These are phyloP conservation scores for Clitoria ternatea DNA, from an alignment of 306 rosid species.

Conservation along the genomic window DNA sequence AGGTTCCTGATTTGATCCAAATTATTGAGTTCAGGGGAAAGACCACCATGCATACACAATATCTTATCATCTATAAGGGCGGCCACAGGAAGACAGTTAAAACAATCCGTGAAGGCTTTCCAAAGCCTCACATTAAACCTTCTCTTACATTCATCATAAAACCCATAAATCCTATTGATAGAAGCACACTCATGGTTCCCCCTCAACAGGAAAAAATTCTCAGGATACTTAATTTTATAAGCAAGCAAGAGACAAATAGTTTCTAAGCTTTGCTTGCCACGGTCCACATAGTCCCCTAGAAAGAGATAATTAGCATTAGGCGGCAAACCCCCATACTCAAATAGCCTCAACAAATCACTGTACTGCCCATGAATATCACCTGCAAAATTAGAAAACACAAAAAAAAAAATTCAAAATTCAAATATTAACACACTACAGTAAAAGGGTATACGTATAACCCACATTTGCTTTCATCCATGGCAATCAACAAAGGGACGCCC, in stretches of 20 bases:
- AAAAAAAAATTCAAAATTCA: too few species aligned
- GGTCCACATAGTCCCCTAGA: slow-evolving; percentile 92
- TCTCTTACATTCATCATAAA: slow-evolving; percentile 91
- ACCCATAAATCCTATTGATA: slow-evolving; percentile 85
- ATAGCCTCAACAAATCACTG: slow-evolving; percentile 81
- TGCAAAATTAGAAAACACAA: too few species aligned
- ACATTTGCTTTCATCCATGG: slow-evolving; percentile 16
- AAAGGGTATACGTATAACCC: slow-evolving; percentile 1
- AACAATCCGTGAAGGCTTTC: slow-evolving; percentile 81
- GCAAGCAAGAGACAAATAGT: slow-evolving; percentile 93
- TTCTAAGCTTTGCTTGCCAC: slow-evolving; percentile 93
- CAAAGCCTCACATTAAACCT: slow-evolving; percentile 94
- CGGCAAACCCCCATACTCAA: slow-evolving; percentile 92
- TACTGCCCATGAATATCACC: slow-evolving; percentile 96
- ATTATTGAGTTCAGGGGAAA: slow-evolving; percentile 74
- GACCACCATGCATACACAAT: slow-evolving; percentile 98
- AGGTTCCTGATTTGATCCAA: slow-evolving; percentile 76
- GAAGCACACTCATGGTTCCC: slow-evolving; percentile 96
- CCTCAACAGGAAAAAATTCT: slow-evolving; percentile 88
- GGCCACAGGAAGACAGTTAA: slow-evolving; percentile 92
- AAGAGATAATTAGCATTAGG: slow-evolving; percentile 80
- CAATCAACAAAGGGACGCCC: slow-evolving; percentile 6
- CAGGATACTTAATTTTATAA: slow-evolving; percentile 81
- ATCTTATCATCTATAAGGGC: slow-evolving; percentile 89
- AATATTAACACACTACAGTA: too few species aligned